Conservation (phyloP, 164 flowering plant species). For the Paratinospora sagittata region DNA sequence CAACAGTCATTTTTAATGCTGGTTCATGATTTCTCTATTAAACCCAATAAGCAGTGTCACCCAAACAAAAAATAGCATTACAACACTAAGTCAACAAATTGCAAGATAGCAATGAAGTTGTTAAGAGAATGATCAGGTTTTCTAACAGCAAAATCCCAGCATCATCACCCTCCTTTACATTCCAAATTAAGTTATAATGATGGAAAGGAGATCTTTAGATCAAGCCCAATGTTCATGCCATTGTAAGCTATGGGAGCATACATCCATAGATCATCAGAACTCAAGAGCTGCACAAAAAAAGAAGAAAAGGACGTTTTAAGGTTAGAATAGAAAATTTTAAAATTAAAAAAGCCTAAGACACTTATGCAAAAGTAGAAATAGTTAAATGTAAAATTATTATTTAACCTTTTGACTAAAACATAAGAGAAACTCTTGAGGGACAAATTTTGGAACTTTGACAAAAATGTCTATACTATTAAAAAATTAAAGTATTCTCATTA, state of each 20-base stretch:
- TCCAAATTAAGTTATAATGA: slow-evolving; percentile 26
- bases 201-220: slow-evolving; percentile 37
- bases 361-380: too few species aligned
- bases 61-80: not conserved
- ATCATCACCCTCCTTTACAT: slow-evolving; percentile 5
- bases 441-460: too few species aligned
- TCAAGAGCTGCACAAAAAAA: slow-evolving; percentile 53
- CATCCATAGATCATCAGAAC: slow-evolving; percentile 98
- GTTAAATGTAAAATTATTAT: too few species aligned
- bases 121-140: slow-evolving; percentile 1
- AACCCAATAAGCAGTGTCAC: not conserved
- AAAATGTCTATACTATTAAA: too few species aligned
- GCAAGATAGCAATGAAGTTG: not conserved
- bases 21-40: not conserved
- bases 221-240: slow-evolving; percentile 72
- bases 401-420: too few species aligned
- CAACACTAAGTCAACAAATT: not conserved
- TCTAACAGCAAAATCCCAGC: slow-evolving; percentile 10
- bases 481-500: too few species aligned
- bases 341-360: too few species aligned
- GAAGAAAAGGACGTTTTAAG: not conserved
- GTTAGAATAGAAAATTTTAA: too few species aligned
- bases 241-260: slow-evolving; percentile 91
- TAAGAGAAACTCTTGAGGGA: too few species aligned
- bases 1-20: not conserved